phyloP scores from a whole-genome alignment of 164 flowering plant species.

The Magnolia sinica region DNA sequence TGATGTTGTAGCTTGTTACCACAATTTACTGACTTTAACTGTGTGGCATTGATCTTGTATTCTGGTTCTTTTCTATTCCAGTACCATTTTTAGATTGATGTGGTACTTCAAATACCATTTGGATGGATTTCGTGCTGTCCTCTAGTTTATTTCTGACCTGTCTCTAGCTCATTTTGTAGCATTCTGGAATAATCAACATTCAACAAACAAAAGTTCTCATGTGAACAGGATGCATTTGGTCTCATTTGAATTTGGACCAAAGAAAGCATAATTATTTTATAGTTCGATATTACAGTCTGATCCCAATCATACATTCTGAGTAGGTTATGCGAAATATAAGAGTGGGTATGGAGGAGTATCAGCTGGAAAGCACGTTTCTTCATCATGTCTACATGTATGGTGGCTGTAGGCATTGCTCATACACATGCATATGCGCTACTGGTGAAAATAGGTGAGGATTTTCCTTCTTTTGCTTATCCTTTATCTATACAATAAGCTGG shows the following conservation, averaged over 20 bases:
- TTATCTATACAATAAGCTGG: not conserved
- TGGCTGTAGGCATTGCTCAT: conserved; percentile 90
- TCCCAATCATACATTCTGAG: conserved; percentile 9
- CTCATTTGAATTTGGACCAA: not conserved
- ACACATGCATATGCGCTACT: conserved; percentile 95
- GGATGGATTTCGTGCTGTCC: not conserved
- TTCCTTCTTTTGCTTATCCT: not conserved
- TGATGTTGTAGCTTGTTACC: not conserved
- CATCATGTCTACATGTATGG: conserved; percentile 92
- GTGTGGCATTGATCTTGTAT: too few species aligned
- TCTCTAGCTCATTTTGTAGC: not conserved
- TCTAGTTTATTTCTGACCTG: not conserved
- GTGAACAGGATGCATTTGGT: not conserved
- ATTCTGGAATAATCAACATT: not conserved
- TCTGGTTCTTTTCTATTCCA: not conserved
- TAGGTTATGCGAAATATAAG: conserved; percentile 80
- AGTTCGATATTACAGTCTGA: not conserved
- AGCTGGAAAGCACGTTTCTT: conserved; percentile 87
- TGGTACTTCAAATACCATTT: too few species aligned
- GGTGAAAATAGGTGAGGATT: conserved; percentile 72
- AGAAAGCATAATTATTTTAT: not conserved
- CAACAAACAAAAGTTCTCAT: not conserved
- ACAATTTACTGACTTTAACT: not conserved
- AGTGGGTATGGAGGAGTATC: conserved; percentile 86
- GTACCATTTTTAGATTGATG: not conserved